Evolutionary conservation across 2,329 filamentous ascomycete species (phyloP), one percentile per base, ranked within the genome.

Genomic region (Thelonectria rubi): DNA sequence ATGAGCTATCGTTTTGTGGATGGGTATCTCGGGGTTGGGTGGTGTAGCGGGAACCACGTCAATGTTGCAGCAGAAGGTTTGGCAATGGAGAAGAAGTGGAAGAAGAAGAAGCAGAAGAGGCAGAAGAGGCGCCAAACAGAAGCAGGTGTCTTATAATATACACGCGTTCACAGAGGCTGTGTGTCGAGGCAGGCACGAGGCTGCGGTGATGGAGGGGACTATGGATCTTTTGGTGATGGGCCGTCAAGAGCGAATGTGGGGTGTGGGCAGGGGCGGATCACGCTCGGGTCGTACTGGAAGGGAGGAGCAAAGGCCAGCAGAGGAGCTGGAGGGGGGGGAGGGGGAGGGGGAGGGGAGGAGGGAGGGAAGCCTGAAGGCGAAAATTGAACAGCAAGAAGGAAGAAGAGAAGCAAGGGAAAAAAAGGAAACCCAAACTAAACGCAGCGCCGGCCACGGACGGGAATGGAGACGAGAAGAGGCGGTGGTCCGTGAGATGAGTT

Each of bases 151-250:
- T 21, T 12, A 17, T 18, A 21, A 21, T 3, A 39, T 43, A 32
- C 56, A 59, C 56, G 57, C 50, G 54, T 50, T 53, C 50, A 37
- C 34, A 43, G 57, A 59, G 57, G 57, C 57, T 59, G 50, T 45
- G 57, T 37, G 57, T 54, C 43, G 26, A 45, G 47, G 47, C 24
- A 24, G 42, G 46, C 43, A 30, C 47, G 45, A 46, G 50, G 40
- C 54, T 47, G 54, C 43, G 46, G 54, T 57, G 54, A 57, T 49
- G 34, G 45, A 55, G 43, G 43, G 45, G 45, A 53, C 50, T 11
- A 20, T 54, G 51, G 34, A 37, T 37, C 34, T 37, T n/a, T 47
- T 47, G 45, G 32, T 37, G 34, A 39, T 17, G 51, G 18, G 21
- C 42, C 32, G 14, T 40, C 14, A 32, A 51, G 32, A 26, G 34